Conservation (phyloP, 495 filamentous ascomycete species). For the Beverwykella pulmonaria region DNA sequence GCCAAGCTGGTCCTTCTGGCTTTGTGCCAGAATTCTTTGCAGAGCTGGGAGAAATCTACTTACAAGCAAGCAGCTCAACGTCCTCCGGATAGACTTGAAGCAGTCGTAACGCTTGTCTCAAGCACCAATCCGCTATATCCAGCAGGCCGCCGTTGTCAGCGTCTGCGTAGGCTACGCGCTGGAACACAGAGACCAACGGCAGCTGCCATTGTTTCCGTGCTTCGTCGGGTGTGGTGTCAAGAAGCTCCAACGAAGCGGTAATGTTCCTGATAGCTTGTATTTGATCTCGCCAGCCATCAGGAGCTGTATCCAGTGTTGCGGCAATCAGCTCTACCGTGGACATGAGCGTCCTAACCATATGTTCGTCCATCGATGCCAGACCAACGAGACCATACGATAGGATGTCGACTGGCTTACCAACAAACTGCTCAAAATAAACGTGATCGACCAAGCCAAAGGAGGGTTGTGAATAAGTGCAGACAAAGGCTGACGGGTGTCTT, state of each 20-base stretch:
- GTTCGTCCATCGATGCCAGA: constrained; percentile 16
- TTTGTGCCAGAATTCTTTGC: no score
- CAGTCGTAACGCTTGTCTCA: constrained; percentile 51
- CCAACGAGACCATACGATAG: neutral
- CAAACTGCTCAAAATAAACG: neutral
- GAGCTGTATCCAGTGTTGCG: constrained; percentile 19
- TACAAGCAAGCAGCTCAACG: constrained; percentile 51
- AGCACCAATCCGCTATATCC: constrained; percentile 54
- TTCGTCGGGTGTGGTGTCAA: constrained; percentile 47
- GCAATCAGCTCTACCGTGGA: constrained; percentile 23
- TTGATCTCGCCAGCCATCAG: constrained; percentile 31
- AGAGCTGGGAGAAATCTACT: neutral
- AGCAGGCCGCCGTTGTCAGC: constrained; percentile 50
- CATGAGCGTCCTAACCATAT: constrained; percentile 9
- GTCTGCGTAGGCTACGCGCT: constrained; percentile 54
- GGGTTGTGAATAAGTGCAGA: neutral
- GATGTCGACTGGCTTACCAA: neutral
- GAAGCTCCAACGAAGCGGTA: constrained; percentile 45
- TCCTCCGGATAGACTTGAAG: constrained; percentile 48
- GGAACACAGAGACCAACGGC: constrained; percentile 49
- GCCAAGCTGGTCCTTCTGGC: no score
- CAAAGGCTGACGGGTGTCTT: neutral
- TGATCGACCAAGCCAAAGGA: neutral
- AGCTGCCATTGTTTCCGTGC: constrained; percentile 42
- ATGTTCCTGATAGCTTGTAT: constrained; percentile 34